Conservation (phyloP, 1,284 basidiomycete genomes). For the Heterobasidion occidentale region DNA sequence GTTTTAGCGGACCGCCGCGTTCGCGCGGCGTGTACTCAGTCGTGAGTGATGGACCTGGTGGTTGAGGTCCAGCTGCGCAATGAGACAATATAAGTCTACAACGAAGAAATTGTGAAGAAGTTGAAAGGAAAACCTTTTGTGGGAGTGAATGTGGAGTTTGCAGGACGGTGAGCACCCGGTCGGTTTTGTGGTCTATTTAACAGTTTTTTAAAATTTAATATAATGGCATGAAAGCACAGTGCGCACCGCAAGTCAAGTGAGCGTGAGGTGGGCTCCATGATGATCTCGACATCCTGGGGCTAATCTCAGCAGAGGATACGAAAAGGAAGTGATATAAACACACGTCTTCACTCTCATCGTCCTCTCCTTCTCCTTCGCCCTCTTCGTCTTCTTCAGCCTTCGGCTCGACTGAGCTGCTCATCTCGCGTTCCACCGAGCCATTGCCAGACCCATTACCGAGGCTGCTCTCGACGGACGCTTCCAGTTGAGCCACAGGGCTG, state of each 20-base stretch:
- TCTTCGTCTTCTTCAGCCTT: constrained; percentile 26
- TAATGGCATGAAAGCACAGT: neutral
- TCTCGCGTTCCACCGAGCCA: constrained; percentile 25
- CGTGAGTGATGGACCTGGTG: constrained; percentile 59
- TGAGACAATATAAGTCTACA: neutral
- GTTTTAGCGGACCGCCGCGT: constrained; percentile 37
- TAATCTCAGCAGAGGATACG: constrained; percentile 1
- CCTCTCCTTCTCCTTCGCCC: constrained; percentile 30
- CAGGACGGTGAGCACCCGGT: constrained; percentile 15
- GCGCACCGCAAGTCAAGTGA: constrained; percentile 67
- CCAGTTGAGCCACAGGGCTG: neutral
- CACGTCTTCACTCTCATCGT: constrained; percentile 38
- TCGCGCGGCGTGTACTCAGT: constrained; percentile 89
- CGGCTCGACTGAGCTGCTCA: neutral
- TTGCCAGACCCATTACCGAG: constrained; percentile 1
- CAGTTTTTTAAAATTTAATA: constrained; percentile 9
- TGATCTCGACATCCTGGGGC: constrained; percentile 68
- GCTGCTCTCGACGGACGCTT: neutral
- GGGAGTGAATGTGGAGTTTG: constrained; percentile 26
- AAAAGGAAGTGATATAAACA: constrained; percentile 11
- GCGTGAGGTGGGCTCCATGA: constrained; percentile 63
- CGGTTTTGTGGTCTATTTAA: constrained; percentile 20
- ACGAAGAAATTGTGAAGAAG: neutral
- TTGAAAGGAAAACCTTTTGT: constrained; percentile 27
- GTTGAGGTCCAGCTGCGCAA: constrained; percentile 17